Conservation (phyloP, 176 grass and related monocot species). For the Calamus simplicifolius region DNA sequence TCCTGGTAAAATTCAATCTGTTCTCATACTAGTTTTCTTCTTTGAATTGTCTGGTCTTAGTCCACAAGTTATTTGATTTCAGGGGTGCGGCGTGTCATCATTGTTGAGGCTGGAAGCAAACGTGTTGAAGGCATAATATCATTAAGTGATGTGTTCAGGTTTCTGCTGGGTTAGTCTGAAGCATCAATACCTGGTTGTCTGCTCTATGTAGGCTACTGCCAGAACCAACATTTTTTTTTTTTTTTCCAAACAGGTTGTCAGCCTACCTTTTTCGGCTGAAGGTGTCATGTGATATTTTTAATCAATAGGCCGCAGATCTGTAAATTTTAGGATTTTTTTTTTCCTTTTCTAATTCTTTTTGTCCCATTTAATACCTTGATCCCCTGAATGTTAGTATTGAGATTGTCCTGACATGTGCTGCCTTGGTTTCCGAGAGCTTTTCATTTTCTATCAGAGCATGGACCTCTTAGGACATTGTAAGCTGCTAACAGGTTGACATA, state of each 20-base stretch:
- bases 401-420: too few species aligned
- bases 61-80: not conserved
- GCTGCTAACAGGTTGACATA: too few species aligned
- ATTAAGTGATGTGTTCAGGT: slow-evolving; percentile 78
- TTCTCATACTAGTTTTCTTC: not conserved
- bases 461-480: too few species aligned
- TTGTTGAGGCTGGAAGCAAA: slow-evolving; percentile 94
- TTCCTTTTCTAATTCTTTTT: too few species aligned
- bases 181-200: slow-evolving; percentile 9
- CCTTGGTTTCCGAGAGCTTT: too few species aligned
- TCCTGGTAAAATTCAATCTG: slow-evolving; percentile 7
- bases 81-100: slow-evolving; percentile 91
- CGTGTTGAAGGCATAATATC: slow-evolving; percentile 98
- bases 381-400: too few species aligned
- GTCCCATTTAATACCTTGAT: too few species aligned
- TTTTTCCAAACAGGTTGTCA: slow-evolving; percentile 42
- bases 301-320: slow-evolving; percentile 44
- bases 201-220: slow-evolving; percentile 27
- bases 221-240: slow-evolving; percentile 16
- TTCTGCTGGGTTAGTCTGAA: slow-evolving; percentile 53
- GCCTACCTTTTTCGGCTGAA: slow-evolving; percentile 21
- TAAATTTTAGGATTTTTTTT: slow-evolving; percentile 44
- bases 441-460: too few species aligned
- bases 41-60: not conserved
- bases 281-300: slow-evolving; percentile 18